Conservation (phyloP, 73 alveolate genomes). For the Uronychia setigera region DNA sequence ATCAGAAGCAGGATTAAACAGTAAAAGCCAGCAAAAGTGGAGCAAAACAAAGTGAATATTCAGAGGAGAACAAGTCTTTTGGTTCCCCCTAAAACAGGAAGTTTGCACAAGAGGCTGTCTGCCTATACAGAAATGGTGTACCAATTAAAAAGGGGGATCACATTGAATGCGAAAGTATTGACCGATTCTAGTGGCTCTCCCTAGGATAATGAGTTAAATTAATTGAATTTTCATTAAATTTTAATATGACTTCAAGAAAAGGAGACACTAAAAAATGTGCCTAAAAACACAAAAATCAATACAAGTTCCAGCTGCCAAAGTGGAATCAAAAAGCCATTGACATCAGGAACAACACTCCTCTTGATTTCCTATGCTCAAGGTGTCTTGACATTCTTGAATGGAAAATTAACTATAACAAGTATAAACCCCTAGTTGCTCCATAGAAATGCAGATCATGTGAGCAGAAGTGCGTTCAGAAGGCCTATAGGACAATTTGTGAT, state of each 20-base stretch:
- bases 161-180: too few species aligned
- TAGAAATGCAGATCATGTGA: slow-evolving; percentile 75
- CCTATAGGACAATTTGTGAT: slow-evolving; percentile 39
- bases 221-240: neutral
- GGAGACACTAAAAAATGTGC: slow-evolving; percentile 75
- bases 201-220: too few species aligned
- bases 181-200: too few species aligned
- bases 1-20: too few species aligned
- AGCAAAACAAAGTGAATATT: too few species aligned
- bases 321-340: slow-evolving; percentile 71
- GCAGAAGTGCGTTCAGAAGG: slow-evolving; percentile 72
- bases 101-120: too few species aligned
- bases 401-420: slow-evolving; percentile 77
- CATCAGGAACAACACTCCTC: slow-evolving; percentile 69
- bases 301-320: slow-evolving; percentile 68
- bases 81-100: too few species aligned
- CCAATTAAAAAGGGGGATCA: too few species aligned
- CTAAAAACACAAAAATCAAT: slow-evolving; percentile 81
- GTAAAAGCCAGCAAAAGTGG: too few species aligned
- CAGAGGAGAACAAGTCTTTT: too few species aligned
- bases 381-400: slow-evolving; percentile 75
- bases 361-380: slow-evolving; percentile 77
- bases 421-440: slow-evolving; percentile 76
- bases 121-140: too few species aligned
- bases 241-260: slow-evolving; percentile 66